Percentiles rank a stretch among this genome's conserved stretches.
phyloP scores from a whole-genome alignment of 208 protist species.

The Leptomonas seymouri region DNA sequence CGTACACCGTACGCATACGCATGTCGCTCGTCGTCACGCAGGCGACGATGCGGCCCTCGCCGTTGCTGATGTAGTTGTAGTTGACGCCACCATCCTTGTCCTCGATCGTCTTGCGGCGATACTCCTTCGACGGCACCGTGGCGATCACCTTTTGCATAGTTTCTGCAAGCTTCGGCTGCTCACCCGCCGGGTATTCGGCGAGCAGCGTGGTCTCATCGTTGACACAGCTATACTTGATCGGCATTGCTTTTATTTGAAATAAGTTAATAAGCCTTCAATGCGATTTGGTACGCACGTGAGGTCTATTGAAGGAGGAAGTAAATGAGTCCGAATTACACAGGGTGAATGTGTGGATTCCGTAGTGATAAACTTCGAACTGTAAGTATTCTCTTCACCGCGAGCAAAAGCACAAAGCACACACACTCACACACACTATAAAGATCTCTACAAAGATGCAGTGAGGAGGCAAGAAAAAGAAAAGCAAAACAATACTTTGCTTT shows the following conservation, averaged over 20 bases:
- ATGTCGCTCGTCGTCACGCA: conserved; percentile 89
- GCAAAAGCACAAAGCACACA: no score
- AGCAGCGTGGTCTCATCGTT: conserved; percentile 82
- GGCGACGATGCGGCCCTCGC: conserved; percentile 85
- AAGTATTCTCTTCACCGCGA: no score
- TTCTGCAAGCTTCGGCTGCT: conserved; percentile 76
- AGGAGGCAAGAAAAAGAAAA: neutral
- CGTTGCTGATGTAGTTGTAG: conserved; percentile 93
- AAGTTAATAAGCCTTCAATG: neutral
- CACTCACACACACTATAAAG: no score
- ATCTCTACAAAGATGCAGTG: neutral
- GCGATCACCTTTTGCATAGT: conserved; percentile 91
- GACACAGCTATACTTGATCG: conserved; percentile 92
- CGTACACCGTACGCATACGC: conserved; percentile 91
- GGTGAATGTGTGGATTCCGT: neutral
- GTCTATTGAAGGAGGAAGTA: neutral
- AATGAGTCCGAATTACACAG: neutral
- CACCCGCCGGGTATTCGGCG: conserved; percentile 79
- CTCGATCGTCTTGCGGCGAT: conserved; percentile 90
- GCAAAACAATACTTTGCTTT: no score
- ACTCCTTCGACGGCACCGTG: conserved; percentile 82
- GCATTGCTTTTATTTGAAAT: conserved; percentile 37
- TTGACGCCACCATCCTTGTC: conserved; percentile 91
- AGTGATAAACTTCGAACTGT: neutral
- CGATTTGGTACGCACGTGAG: neutral